Evolutionary conservation across 441 rosid species (phyloP).

Genomic region (Hypseocharis bilobata): DNA sequence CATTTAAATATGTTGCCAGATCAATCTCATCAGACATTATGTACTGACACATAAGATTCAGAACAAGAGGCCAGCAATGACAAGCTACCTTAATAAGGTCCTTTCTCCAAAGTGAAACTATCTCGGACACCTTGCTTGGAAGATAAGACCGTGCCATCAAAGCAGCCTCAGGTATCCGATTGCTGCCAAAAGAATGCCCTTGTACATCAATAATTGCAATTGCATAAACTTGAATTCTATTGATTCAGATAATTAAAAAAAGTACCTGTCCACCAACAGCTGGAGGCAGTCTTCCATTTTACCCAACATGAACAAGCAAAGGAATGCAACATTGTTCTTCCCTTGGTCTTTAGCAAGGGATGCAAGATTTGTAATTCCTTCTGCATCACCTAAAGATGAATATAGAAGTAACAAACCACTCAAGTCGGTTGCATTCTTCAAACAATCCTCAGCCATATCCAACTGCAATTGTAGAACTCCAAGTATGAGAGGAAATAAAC

Average conservation of each 20-base stretch:
- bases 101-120: conserved; percentile 84
- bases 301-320: conserved; percentile 87
- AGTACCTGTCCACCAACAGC: conserved; percentile 80
- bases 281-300: conserved; percentile 86
- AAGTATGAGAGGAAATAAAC: neutral
- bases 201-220: conserved; percentile 15
- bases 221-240: conserved; percentile 14
- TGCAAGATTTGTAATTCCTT: conserved; percentile 70
- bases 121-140: conserved; percentile 91
- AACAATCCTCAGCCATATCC: conserved; percentile 93
- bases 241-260: conserved; percentile 15
- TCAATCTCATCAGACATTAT: neutral
- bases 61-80: conserved; percentile 16
- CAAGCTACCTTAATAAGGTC: conserved; percentile 71
- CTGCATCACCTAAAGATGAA: conserved; percentile 89
- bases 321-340: conserved; percentile 80
- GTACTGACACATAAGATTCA: neutral
- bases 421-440: conserved; percentile 79
- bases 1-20: neutral
- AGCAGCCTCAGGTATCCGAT: conserved; percentile 99
- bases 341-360: conserved; percentile 85
- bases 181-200: conserved; percentile 46
- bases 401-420: conserved; percentile 81
- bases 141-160: conserved; percentile 93
- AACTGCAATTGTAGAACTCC: conserved; percentile 43